Conservation (phyloP, 116 monocot species). For the Thalassia testudinum region DNA sequence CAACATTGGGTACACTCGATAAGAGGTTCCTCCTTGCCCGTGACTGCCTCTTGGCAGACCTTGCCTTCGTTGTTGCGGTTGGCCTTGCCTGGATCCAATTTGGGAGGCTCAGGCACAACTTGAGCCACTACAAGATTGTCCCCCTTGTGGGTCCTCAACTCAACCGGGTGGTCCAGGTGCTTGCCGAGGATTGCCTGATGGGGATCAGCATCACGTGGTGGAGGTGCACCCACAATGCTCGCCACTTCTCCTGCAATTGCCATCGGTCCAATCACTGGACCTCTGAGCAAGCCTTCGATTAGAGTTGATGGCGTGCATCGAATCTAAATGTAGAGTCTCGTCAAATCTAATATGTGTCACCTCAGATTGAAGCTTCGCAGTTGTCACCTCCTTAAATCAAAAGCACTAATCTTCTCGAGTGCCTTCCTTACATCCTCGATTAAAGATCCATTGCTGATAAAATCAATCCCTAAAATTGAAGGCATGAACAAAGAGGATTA, state of each 20-base stretch:
- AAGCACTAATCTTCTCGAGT: too few relatives aligned
- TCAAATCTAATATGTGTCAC: too few relatives aligned
- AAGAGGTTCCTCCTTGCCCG: constrained; percentile 21
- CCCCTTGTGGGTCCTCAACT: constrained; percentile 6
- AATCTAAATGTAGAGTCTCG: too few relatives aligned
- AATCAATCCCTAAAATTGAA: too few relatives aligned
- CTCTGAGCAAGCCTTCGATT: too few relatives aligned
- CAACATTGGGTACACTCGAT: constrained; percentile 33
- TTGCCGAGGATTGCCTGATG: constrained; percentile 25
- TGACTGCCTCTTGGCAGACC: constrained; percentile 8
- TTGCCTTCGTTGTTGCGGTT: constrained; percentile 19
- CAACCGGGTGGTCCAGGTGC: constrained; percentile 1
- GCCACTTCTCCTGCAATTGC: constrained; percentile 55
- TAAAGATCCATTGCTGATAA: too few relatives aligned
- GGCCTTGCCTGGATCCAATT: constrained; percentile 47
- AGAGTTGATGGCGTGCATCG: too few relatives aligned
- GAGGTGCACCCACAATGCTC: constrained; percentile 60
- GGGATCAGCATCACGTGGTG: constrained; percentile 62
- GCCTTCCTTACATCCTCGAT: too few relatives aligned
- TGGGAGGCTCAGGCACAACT: constrained; percentile 52
- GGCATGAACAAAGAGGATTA: too few relatives aligned
- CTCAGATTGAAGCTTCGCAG: not conserved
- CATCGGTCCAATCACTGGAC: not conserved
- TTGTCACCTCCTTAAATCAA: too few relatives aligned
- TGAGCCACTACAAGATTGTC: constrained; percentile 41